Evolutionary conservation across 208 protist genomes (phyloP).

Genomic region (Trypanosoma mega): DNA sequence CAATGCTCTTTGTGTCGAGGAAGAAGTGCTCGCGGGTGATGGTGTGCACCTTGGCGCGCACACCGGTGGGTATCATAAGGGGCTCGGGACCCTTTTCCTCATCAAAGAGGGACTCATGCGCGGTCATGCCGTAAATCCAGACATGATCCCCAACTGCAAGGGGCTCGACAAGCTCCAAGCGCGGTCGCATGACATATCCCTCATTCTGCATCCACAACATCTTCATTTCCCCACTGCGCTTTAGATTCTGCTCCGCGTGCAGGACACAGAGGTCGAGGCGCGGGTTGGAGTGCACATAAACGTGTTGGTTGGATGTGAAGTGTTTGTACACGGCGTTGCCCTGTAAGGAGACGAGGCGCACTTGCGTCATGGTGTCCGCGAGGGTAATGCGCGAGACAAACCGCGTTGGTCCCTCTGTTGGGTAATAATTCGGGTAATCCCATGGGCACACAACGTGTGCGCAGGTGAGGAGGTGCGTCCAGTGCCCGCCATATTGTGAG

Average conservation of each 20-base stretch:
- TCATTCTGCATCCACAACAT: slow-evolving; percentile 94
- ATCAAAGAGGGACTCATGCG: slow-evolving; percentile 87
- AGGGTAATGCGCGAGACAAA: slow-evolving; percentile 88
- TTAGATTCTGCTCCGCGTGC: slow-evolving; percentile 86
- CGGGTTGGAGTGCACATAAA: slow-evolving; percentile 87
- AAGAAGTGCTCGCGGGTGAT: slow-evolving; percentile 89
- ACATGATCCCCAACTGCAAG: slow-evolving; percentile 82
- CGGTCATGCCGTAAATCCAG: slow-evolving; percentile 89
- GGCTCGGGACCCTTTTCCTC: slow-evolving; percentile 85
- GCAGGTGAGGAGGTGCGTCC: slow-evolving; percentile 88
- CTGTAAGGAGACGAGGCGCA: slow-evolving; percentile 77
- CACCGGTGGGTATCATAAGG: slow-evolving; percentile 87
- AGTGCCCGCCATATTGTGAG: slow-evolving; percentile 84
- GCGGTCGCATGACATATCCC: slow-evolving; percentile 74
- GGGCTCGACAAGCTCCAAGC: slow-evolving; percentile 71
- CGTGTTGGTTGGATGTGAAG: slow-evolving; percentile 89
- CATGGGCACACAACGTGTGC: slow-evolving; percentile 89
- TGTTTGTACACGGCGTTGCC: slow-evolving; percentile 84
- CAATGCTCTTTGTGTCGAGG: slow-evolving; percentile 73
- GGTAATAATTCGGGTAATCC: slow-evolving; percentile 92
- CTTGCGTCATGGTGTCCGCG: slow-evolving; percentile 85
- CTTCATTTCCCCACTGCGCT: slow-evolving; percentile 89
- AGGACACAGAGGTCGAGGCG: slow-evolving; percentile 85
- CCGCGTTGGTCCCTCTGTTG: slow-evolving; percentile 72
- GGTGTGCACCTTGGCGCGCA: slow-evolving; percentile 73